Conservation (phyloP, 768 basidiomycete genomes). For the Tylopilus rubrobrunneus region DNA sequence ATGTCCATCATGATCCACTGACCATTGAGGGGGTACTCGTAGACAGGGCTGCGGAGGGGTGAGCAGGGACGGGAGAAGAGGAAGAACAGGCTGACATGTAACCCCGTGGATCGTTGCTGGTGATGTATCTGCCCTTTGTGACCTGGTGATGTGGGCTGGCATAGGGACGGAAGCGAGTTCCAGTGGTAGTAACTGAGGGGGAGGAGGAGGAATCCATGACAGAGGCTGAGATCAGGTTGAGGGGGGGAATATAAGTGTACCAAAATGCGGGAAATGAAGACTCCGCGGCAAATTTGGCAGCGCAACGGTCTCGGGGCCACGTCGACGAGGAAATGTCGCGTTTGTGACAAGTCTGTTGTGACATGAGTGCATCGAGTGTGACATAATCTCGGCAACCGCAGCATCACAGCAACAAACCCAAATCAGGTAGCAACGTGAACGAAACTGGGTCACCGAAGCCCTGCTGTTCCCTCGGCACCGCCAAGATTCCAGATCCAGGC, state of each 20-base stretch:
- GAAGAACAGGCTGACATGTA: conserved; percentile 62
- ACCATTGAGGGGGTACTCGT: conserved; percentile 84
- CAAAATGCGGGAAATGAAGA: conserved; percentile 21
- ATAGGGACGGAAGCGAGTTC: conserved; percentile 58
- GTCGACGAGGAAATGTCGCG: conserved; percentile 35
- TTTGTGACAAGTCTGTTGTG: conserved; percentile 22
- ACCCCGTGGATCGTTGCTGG: conserved; percentile 82
- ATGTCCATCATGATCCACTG: conserved; percentile 97
- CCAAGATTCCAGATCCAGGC: conserved; percentile 40
- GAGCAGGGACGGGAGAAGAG: background rate
- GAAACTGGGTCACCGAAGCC: conserved; percentile 27
- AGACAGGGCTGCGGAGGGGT: conserved; percentile 59
- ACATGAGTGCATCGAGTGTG: conserved; percentile 25
- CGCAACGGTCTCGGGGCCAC: conserved; percentile 31
- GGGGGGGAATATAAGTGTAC: conserved; percentile 17
- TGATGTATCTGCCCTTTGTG: conserved; percentile 83
- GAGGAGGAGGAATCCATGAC: conserved; percentile 42
- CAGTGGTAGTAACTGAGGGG: conserved; percentile 30
- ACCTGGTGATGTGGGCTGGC: conserved; percentile 77
- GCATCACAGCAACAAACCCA: conserved; percentile 30
- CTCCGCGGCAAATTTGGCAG: conserved; percentile 32
- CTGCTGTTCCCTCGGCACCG: conserved; percentile 39
- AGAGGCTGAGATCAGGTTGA: conserved; percentile 6
- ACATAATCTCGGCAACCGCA: conserved; percentile 32
- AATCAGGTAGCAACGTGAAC: conserved; percentile 35